phyloP scores from a whole-genome alignment of 2,329 filamentous ascomycete genomes.

The Aspergillus costaricaensis region DNA sequence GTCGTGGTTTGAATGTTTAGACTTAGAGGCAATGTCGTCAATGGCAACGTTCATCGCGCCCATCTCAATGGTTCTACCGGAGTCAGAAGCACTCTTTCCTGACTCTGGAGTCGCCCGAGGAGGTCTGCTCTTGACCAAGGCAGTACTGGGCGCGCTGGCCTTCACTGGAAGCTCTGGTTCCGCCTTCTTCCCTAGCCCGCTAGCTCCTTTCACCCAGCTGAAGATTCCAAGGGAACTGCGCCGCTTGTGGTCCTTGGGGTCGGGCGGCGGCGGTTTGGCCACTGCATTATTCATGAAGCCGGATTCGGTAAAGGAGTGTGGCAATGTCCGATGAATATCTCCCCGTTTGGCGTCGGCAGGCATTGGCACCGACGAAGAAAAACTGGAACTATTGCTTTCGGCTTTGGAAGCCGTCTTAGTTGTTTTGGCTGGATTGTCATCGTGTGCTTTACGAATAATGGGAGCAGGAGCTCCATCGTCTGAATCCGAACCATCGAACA shows the following conservation, averaged over 20 bases:
- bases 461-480: slow-evolving; percentile 39
- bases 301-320: slow-evolving; percentile 33
- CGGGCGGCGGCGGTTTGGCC: slow-evolving; percentile 29
- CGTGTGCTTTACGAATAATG: slow-evolving; percentile 34
- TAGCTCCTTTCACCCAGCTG: slow-evolving; percentile 43
- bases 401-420: slow-evolving; percentile 14
- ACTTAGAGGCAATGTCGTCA: slow-evolving; percentile 20
- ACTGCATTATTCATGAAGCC: slow-evolving; percentile 20
- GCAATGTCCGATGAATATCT: slow-evolving; percentile 17
- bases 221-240: slow-evolving; percentile 42
- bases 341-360: slow-evolving; percentile 16
- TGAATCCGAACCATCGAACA: slow-evolving; percentile 27
- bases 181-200: slow-evolving; percentile 28
- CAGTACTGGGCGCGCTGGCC: neutral
- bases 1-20: slow-evolving; percentile 17
- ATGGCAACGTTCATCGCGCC: slow-evolving; percentile 12
- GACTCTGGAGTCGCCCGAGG: slow-evolving; percentile 18
- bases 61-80: slow-evolving; percentile 1
- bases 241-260: slow-evolving; percentile 37
- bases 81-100: slow-evolving; percentile 10
- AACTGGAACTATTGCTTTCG: slow-evolving; percentile 16
- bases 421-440: slow-evolving; percentile 16
- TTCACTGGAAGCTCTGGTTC: slow-evolving; percentile 15
- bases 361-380: slow-evolving; percentile 21
- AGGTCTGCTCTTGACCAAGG: slow-evolving; percentile 19